A percentile compares a stretch with the other conserved stretches of the same genome.
These are phyloP conservation scores for Geotrichum aggregatum DNA, from an alignment of 1,139 yeast genomes.

Conservation along the genomic window DNA sequence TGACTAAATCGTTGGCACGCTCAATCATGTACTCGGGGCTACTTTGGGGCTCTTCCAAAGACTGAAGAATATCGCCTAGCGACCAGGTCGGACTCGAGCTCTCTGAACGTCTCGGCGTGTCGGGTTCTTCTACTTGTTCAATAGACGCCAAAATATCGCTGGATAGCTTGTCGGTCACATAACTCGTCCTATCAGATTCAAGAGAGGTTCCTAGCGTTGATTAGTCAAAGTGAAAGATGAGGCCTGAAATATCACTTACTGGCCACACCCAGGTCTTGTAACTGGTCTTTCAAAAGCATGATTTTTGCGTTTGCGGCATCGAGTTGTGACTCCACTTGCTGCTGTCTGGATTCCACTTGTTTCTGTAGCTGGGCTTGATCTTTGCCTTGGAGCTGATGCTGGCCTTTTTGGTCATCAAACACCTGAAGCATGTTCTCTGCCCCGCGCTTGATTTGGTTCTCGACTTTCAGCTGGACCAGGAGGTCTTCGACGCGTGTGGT, in stretches of 20 bases:
- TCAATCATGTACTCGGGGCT: conserved; percentile 51
- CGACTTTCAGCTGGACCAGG: conserved; percentile 39
- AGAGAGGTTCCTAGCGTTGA: conserved; percentile 1
- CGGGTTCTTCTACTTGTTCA: conserved; percentile 14
- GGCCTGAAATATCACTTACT: conserved; percentile 11
- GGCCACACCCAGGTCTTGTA: conserved; percentile 33
- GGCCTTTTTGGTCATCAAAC: conserved; percentile 24
- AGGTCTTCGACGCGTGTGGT: conserved; percentile 32
- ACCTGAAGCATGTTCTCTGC: conserved; percentile 42
- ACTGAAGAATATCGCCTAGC: conserved; percentile 48
- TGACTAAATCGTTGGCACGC: conserved; percentile 61
- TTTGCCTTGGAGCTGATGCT: conserved; percentile 1
- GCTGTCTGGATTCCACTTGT: conserved; percentile 31
- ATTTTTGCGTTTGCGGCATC: conserved; percentile 41
- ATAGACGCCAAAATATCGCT: conserved; percentile 11
- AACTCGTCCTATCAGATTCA: conserved; percentile 8
- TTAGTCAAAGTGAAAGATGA: not conserved
- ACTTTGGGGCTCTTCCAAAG: conserved; percentile 44
- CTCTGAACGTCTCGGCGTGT: conserved; percentile 3
- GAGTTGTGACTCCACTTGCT: conserved; percentile 39
- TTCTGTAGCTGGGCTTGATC: conserved; percentile 23
- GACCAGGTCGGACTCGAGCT: conserved; percentile 46
- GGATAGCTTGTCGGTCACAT: conserved; percentile 4
- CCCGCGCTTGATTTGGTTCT: conserved; percentile 41
- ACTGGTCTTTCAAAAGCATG: conserved; percentile 33